These are phyloP conservation scores for Globisporangium canariense DNA, from an alignment of 352 stramenopile species.

Conservation along the genomic window DNA sequence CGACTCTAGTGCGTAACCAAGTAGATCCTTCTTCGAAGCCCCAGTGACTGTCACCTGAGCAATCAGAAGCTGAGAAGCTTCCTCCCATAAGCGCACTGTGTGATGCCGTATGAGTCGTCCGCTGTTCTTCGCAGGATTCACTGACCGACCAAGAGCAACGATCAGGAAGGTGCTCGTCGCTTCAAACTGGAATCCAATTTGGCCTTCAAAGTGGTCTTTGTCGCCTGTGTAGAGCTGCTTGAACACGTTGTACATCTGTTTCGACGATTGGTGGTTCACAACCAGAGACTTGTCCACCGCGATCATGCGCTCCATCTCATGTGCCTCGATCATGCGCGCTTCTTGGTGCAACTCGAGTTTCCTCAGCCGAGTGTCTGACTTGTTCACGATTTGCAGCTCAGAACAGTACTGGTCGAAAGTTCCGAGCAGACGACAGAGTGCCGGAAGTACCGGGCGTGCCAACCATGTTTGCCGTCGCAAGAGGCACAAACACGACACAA, in stretches of 20 bases:
- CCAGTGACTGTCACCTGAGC: slow-evolving; percentile 61
- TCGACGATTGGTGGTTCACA: slow-evolving; percentile 47
- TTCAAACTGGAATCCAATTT: slow-evolving; percentile 90
- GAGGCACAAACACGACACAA: slow-evolving; percentile 77
- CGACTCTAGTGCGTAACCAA: slow-evolving; percentile 76
- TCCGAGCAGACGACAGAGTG: slow-evolving; percentile 58
- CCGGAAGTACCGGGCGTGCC: slow-evolving; percentile 60
- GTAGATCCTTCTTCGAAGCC: slow-evolving; percentile 57
- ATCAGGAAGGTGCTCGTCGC: slow-evolving; percentile 78
- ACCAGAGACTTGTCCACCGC: slow-evolving; percentile 44
- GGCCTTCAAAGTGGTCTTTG: slow-evolving; percentile 88
- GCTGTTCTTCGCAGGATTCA: slow-evolving; percentile 64
- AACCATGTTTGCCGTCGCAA: slow-evolving; percentile 80
- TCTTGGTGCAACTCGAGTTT: slow-evolving; percentile 60
- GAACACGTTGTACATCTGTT: slow-evolving; percentile 86
- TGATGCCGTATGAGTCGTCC: slow-evolving; percentile 69
- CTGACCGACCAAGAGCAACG: slow-evolving; percentile 74
- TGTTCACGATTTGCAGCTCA: slow-evolving; percentile 53
- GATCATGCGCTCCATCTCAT: slow-evolving; percentile 60
- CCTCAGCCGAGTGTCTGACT: slow-evolving; percentile 59
- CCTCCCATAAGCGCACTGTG: slow-evolving; percentile 81
- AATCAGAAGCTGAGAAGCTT: slow-evolving; percentile 66
- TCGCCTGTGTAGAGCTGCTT: slow-evolving; percentile 85
- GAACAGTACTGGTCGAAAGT: slow-evolving; percentile 74
- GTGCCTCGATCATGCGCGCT: slow-evolving; percentile 53